Conservation (phyloP, 768 basidiomycete genomes). For the Suillus weaverae region DNA sequence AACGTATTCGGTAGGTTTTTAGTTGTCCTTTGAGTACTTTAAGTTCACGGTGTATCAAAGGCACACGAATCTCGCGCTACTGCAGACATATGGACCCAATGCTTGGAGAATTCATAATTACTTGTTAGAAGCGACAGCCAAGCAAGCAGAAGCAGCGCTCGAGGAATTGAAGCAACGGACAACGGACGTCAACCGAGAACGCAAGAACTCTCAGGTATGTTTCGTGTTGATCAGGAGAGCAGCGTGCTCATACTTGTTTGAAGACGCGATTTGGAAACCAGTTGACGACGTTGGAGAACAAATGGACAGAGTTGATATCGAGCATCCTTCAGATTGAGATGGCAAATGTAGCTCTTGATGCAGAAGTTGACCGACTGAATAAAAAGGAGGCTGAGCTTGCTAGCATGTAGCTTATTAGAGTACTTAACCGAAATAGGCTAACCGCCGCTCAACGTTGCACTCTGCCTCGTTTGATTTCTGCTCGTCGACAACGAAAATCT, state of each 20-base stretch:
- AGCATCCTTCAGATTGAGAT: constrained; percentile 92
- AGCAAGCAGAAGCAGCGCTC: constrained; percentile 66
- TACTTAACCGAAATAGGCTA: constrained; percentile 3
- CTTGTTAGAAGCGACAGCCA: constrained; percentile 73
- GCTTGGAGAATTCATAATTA: constrained; percentile 93
- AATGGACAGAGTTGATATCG: constrained; percentile 93
- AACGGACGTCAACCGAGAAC: constrained; percentile 82
- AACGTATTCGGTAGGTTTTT: constrained; percentile 63
- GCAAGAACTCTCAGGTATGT: constrained; percentile 81
- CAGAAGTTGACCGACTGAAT: constrained; percentile 66
- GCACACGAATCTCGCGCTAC: constrained; percentile 76
- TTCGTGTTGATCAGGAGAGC: neutral
- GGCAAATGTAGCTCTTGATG: constrained; percentile 88
- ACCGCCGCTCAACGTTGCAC: neutral
- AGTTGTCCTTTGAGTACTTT: neutral
- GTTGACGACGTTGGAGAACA: constrained; percentile 76
- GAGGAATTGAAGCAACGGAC: constrained; percentile 79
- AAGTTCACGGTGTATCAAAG: constrained; percentile 40
- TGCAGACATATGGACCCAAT: constrained; percentile 87
- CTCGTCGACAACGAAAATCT: neutral
- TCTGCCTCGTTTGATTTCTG: constrained; percentile 1
- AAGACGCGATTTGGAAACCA: constrained; percentile 81
- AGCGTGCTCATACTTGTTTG: neutral
- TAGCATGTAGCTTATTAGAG: constrained; percentile 18
- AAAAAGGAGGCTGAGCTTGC: constrained; percentile 63